phyloP scores from a whole-genome alignment of 805 yeast species.

The Nakazawaea laoshanensis region DNA sequence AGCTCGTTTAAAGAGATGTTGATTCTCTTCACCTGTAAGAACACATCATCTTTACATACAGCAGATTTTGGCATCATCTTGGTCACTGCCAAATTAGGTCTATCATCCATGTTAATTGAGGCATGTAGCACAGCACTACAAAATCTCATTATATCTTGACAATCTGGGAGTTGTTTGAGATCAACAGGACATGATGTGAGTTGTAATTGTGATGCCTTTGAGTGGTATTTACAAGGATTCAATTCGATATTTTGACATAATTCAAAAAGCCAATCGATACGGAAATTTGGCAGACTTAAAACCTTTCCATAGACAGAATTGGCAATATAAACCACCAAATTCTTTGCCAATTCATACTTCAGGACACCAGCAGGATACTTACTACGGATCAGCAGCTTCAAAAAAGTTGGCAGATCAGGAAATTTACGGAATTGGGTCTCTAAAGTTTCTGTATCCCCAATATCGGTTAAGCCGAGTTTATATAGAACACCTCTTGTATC shows the following conservation, averaged over 20 bases:
- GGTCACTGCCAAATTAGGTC: too few species aligned
- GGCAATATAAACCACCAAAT: conserved; percentile 26
- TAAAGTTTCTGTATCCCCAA: conserved; percentile 25
- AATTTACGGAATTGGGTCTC: conserved; percentile 25
- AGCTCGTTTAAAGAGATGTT: not conserved
- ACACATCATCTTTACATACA: too few species aligned
- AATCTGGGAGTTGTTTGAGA: conserved; percentile 11
- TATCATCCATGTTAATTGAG: conserved; percentile 2
- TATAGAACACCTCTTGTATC: conserved; percentile 38
- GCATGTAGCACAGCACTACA: conserved; percentile 17
- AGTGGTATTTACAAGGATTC: conserved; percentile 40
- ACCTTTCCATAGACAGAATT: conserved; percentile 29
- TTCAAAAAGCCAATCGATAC: conserved; percentile 25
- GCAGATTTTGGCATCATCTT: too few species aligned
- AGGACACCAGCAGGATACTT: conserved; percentile 50
- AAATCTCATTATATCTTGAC: conserved; percentile 12
- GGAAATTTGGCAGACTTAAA: conserved; percentile 21
- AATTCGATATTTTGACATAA: conserved; percentile 36
- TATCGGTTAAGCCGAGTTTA: conserved; percentile 29
- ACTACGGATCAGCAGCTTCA: conserved; percentile 29
- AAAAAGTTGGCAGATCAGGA: conserved; percentile 32
- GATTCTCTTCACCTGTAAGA: not conserved
- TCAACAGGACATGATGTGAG: conserved; percentile 14
- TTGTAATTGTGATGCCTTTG: conserved; percentile 21
- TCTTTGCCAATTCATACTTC: conserved; percentile 32